A percentile compares a stretch with the other conserved stretches of the same genome.
These are phyloP conservation scores for Silene latifolia DNA, from an alignment of 148 eudicot genomes.

Conservation along the genomic window DNA sequence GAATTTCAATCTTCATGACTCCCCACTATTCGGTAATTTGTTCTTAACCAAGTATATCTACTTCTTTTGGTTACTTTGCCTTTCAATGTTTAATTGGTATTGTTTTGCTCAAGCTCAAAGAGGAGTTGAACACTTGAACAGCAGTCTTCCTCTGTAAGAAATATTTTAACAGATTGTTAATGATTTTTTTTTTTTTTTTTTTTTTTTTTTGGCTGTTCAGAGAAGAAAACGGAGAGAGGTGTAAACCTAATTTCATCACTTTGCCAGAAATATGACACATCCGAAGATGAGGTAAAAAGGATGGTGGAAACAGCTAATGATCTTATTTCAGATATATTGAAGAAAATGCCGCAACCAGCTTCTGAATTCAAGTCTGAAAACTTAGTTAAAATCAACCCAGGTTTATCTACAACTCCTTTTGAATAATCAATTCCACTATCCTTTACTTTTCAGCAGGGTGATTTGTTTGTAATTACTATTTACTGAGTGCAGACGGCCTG, in stretches of 20 bases:
- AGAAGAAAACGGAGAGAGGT: slow-evolving; percentile 31
- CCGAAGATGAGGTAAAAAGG: slow-evolving; percentile 54
- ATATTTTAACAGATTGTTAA: background rate
- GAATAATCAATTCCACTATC: background rate
- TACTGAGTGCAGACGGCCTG: slow-evolving; percentile 59
- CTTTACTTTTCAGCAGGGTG: background rate
- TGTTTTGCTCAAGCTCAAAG: too few relatives aligned
- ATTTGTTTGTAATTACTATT: slow-evolving; percentile 9
- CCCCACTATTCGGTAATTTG: background rate
- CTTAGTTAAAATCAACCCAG: slow-evolving; percentile 46
- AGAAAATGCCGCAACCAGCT: slow-evolving; percentile 56
- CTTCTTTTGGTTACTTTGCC: background rate
- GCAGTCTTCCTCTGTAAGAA: too few relatives aligned
- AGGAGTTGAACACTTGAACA: too few relatives aligned
- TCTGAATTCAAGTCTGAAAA: slow-evolving; percentile 35
- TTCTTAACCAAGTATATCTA: background rate
- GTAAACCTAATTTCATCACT: slow-evolving; percentile 79
- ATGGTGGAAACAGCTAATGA: too few relatives aligned
- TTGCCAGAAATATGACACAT: slow-evolving; percentile 64
- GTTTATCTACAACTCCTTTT: slow-evolving; percentile 24
- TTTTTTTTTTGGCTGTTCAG: background rate
- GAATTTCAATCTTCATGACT: too few relatives aligned
- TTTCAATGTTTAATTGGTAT: background rate
- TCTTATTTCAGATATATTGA: slow-evolving; percentile 48
- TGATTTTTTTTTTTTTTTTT: background rate